Evolutionary conservation across 345 rosid genomes (phyloP).

Genomic region (Lepidium sativum): DNA sequence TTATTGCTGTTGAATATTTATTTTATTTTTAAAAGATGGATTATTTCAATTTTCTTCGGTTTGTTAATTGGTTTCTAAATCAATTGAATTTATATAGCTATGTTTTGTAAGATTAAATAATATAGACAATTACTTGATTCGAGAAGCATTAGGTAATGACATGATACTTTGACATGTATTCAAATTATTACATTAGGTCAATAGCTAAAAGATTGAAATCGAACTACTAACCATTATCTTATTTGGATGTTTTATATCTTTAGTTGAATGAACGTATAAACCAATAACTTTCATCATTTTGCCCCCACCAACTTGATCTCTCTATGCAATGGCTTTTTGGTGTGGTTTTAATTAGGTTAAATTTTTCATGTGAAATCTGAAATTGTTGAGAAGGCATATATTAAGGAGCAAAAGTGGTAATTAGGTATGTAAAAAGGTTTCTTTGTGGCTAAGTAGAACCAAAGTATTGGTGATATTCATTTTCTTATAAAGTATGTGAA

Average conservation of each 20-base stretch:
- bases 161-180: too few species aligned
- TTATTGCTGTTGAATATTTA: background rate
- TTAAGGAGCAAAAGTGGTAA: background rate
- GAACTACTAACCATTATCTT: too few species aligned
- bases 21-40: too few species aligned
- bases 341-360: constrained; percentile 9
- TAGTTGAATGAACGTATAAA: background rate
- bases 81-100: too few species aligned
- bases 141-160: too few species aligned
- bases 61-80: too few species aligned
- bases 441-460: constrained; percentile 21
- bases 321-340: constrained; percentile 6
- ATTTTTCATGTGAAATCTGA: background rate
- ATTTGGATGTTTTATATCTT: background rate
- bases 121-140: too few species aligned
- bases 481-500: background rate
- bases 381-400: background rate
- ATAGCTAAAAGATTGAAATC: too few species aligned
- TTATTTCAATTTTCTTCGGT: too few species aligned
- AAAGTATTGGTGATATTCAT: constrained; percentile 5
- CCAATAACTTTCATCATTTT: background rate
- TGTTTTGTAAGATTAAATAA: too few species aligned
- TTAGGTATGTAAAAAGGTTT: background rate
- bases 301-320: constrained; percentile 3
- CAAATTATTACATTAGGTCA: too few species aligned